Evolutionary conservation across 2,329 filamentous ascomycete species (phyloP).

Genomic region (Pyricularia sp.): DNA sequence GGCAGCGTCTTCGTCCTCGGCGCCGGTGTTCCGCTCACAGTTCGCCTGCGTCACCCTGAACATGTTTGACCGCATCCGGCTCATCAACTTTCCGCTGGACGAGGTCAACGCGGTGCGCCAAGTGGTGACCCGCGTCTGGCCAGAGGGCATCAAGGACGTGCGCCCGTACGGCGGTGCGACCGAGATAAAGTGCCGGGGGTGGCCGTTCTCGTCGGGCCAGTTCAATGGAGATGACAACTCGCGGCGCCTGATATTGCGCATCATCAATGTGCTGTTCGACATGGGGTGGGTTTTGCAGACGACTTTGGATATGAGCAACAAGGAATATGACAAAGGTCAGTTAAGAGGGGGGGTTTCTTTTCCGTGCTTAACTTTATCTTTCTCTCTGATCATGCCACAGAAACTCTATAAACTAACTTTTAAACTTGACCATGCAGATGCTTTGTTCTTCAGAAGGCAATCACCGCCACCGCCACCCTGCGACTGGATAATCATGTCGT

Average conservation of each 20-base stretch:
- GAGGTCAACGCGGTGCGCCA: constrained; percentile 16
- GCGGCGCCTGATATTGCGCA: constrained; percentile 16
- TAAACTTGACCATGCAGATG: constrained; percentile 11
- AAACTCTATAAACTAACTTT: background rate
- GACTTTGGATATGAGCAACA: constrained; percentile 21
- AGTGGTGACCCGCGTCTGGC: constrained; percentile 15
- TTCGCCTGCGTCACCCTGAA: constrained; percentile 19
- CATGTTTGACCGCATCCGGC: constrained; percentile 18
- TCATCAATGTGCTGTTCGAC: constrained; percentile 19
- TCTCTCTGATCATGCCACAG: too few species aligned
- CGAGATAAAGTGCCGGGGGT: constrained; percentile 22
- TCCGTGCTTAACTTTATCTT: background rate
- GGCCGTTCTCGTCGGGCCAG: constrained; percentile 19
- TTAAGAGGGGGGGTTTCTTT: too few species aligned
- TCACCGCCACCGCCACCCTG: constrained; percentile 17
- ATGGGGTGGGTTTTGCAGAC: constrained; percentile 24
- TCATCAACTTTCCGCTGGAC: constrained; percentile 19
- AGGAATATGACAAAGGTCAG: constrained; percentile 14
- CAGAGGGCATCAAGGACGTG: constrained; percentile 17
- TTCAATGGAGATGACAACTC: constrained; percentile 14
- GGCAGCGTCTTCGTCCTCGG: constrained; percentile 26
- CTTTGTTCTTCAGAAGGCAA: constrained; percentile 23
- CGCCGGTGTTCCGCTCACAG: constrained; percentile 31
- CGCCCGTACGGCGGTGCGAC: constrained; percentile 18
- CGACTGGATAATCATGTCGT: constrained; percentile 24